These are phyloP conservation scores for Lomentospora prolificans DNA, from an alignment of 2,329 filamentous ascomycete species.

Conservation along the genomic window DNA sequence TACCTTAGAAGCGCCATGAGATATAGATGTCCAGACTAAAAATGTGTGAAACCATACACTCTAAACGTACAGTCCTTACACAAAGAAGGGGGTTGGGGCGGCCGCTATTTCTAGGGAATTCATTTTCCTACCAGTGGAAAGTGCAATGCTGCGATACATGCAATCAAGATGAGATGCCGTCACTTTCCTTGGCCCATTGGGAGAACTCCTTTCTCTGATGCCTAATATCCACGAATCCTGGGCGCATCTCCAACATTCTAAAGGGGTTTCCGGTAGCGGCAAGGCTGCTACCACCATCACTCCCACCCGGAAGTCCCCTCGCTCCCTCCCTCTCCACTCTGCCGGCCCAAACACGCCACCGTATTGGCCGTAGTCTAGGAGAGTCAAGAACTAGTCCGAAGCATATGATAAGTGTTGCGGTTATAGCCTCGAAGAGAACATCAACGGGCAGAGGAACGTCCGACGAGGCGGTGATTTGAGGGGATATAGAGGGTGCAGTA, in stretches of 20 bases:
- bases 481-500: slow-evolving; percentile 31
- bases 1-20: no score
- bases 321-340: slow-evolving; percentile 71
- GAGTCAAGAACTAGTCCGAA: slow-evolving; percentile 72
- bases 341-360: slow-evolving; percentile 72
- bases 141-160: no score
- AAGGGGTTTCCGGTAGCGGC: slow-evolving; percentile 72
- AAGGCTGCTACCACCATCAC: slow-evolving; percentile 61
- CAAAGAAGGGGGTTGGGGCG: no score
- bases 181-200: slow-evolving; percentile 50
- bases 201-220: slow-evolving; percentile 70
- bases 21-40: no score
- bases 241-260: slow-evolving; percentile 64
- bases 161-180: background rate
- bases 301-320: slow-evolving; percentile 43
- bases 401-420: slow-evolving; percentile 71
- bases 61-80: no score
- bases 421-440: slow-evolving; percentile 76
- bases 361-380: slow-evolving; percentile 72
- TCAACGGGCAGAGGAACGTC: slow-evolving; percentile 61
- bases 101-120: no score
- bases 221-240: slow-evolving; percentile 81
- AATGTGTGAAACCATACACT: no score
- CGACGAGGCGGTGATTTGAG: slow-evolving; percentile 34
- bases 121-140: no score